Evolutionary conservation across 2,329 filamentous ascomycete genomes (phyloP).

Genomic region (Metarhizium anisopliae): DNA sequence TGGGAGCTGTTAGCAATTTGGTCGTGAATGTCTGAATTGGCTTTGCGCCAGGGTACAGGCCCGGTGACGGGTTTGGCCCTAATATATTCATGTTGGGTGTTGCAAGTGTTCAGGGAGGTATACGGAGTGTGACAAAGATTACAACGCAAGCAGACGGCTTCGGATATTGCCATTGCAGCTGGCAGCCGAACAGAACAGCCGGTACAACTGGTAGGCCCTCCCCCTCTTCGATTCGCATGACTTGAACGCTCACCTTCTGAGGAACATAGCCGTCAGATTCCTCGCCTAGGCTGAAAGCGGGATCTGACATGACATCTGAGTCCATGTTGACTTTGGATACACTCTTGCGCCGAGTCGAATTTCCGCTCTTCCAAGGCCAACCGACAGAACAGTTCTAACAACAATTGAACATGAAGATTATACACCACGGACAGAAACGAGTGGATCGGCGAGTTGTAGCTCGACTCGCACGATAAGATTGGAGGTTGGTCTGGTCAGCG

Average conservation of each 20-base stretch:
- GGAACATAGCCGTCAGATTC: constrained; percentile 34
- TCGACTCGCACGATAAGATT: neutral
- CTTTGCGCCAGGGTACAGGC: neutral
- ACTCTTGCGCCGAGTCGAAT: neutral
- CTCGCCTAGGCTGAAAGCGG: constrained; percentile 27
- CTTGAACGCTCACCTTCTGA: constrained; percentile 23
- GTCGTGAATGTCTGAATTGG: neutral
- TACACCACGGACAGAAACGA: constrained; percentile 4
- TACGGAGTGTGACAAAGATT: neutral
- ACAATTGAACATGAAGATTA: neutral
- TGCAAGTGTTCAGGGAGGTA: neutral
- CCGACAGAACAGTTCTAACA: neutral
- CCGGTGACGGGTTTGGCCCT: neutral
- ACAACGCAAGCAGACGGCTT: neutral
- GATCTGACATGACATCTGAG: constrained; percentile 49
- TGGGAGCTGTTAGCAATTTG: constrained; percentile 12
- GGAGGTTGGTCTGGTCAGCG: constrained; percentile 12
- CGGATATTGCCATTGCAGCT: neutral
- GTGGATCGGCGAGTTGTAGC: constrained; percentile 1
- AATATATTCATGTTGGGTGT: neutral
- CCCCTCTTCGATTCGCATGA: neutral
- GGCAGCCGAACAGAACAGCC: neutral
- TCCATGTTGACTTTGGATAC: constrained; percentile 34
- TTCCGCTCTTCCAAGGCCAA: neutral
- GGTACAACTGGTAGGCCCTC: neutral